Percentiles rank a stretch among this genome's conserved stretches.
These are phyloP conservation scores for Conidiobolus coronatus DNA, from an alignment of 371 early-diverging fungal genomes.

Conservation along the genomic window DNA sequence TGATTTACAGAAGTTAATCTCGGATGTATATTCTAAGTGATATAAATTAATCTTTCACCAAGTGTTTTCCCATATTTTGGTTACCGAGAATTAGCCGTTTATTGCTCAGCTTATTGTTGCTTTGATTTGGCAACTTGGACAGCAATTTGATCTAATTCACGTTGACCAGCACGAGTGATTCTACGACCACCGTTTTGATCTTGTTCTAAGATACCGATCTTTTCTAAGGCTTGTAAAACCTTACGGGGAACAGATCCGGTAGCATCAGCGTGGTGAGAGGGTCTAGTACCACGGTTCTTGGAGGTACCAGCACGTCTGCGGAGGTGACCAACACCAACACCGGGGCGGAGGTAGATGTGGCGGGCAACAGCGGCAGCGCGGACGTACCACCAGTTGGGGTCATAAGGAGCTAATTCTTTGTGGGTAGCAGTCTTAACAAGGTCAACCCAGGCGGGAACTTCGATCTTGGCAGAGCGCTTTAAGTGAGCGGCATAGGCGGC, in stretches of 20 bases:
- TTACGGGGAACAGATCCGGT: slow-evolving; percentile 88
- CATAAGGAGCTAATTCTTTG: slow-evolving; percentile 94
- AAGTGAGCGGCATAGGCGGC: slow-evolving; percentile 94
- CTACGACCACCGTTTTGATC: slow-evolving; percentile 70
- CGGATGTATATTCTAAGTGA: too few relatives aligned
- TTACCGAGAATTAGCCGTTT: too few relatives aligned
- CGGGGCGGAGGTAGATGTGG: slow-evolving; percentile 88
- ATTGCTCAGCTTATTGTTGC: slow-evolving; percentile 1
- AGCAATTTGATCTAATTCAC: slow-evolving; percentile 64
- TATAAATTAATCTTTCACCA: too few relatives aligned
- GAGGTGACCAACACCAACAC: slow-evolving; percentile 88
- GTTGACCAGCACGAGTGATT: slow-evolving; percentile 59
- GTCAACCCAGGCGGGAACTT: slow-evolving; percentile 96
- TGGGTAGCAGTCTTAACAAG: slow-evolving; percentile 88
- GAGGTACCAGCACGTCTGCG: slow-evolving; percentile 82
- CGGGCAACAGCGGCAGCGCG: slow-evolving; percentile 94
- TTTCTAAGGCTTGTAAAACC: slow-evolving; percentile 90
- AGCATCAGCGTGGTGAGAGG: slow-evolving; percentile 70
- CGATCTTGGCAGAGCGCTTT: slow-evolving; percentile 93
- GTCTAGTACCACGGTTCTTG: slow-evolving; percentile 80
- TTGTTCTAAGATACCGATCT: slow-evolving; percentile 88
- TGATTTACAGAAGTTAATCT: too few relatives aligned
- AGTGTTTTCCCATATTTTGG: too few relatives aligned
- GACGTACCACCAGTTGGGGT: slow-evolving; percentile 97
- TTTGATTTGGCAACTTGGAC: slow-evolving; percentile 16